Conservation (phyloP, 2,329 filamentous ascomycete species). For the Claviceps fusiformis region DNA sequence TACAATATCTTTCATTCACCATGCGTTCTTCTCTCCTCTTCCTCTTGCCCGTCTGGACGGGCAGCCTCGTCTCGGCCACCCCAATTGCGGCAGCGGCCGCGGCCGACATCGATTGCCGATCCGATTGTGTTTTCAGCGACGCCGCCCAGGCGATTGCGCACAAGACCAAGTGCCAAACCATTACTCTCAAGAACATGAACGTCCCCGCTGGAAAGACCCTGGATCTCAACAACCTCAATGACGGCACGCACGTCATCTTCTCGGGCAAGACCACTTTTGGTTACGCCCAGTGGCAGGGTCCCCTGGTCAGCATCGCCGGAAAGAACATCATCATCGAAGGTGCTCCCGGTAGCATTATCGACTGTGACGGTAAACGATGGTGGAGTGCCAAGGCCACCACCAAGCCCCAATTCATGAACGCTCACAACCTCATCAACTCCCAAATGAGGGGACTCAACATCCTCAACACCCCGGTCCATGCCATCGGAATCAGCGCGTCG, state of each 20-base stretch:
- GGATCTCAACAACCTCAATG: neutral
- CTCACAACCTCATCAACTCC: conserved; percentile 21
- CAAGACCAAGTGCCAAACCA: neutral
- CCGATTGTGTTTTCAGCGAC: neutral
- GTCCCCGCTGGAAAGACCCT: neutral
- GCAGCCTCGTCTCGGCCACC: neutral
- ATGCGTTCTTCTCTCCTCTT: neutral
- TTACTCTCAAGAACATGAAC: neutral
- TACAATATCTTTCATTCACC: neutral
- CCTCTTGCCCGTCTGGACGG: neutral
- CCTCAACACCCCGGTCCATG: neutral
- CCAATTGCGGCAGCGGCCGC: neutral
- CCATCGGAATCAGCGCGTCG: neutral
- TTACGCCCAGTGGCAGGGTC: neutral
- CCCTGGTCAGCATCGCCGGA: neutral
- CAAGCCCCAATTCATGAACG: conserved; percentile 50
- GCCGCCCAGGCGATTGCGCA: no score
- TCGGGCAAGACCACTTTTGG: neutral
- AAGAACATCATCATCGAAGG: neutral
- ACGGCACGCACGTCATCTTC: neutral
- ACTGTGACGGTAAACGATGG: conserved; percentile 42
- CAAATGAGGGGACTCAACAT: neutral
- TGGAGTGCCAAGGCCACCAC: conserved; percentile 48
- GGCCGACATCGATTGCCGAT: neutral
- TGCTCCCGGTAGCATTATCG: conserved; percentile 24